phyloP scores from a whole-genome alignment of 345 rosid genomes.

The Rhodomyrtus tomentosa region DNA sequence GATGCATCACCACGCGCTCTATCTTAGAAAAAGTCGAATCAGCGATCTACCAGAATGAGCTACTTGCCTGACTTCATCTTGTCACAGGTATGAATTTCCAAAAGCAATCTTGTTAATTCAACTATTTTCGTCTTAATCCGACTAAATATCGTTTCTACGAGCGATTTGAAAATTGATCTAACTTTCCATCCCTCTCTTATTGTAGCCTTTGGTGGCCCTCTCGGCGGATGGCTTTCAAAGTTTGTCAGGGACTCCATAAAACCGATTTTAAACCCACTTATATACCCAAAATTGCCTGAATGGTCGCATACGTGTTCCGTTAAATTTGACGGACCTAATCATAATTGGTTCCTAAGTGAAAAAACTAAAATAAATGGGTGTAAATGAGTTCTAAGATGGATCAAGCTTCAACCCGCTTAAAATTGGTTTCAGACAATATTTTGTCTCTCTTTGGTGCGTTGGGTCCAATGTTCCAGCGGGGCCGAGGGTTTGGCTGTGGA shows the following conservation, averaged over 20 bases:
- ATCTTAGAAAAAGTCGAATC: neutral
- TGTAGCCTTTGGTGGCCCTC: neutral
- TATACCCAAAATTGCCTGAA: fast-evolving
- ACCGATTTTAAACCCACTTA: neutral
- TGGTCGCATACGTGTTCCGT: fast-evolving
- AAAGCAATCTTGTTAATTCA: neutral
- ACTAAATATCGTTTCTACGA: neutral
- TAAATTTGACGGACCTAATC: neutral
- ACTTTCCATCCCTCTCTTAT: neutral
- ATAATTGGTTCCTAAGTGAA: neutral
- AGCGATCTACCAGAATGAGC: neutral
- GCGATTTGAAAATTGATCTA: neutral
- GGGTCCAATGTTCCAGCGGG: neutral
- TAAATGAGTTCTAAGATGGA: neutral
- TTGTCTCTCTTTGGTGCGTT: neutral
- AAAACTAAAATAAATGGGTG: neutral
- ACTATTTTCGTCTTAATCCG: neutral
- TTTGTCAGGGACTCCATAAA: neutral
- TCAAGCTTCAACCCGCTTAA: neutral
- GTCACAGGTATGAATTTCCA: neutral
- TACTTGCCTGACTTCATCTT: neutral
- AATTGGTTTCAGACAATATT: neutral
- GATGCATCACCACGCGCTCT: neutral
- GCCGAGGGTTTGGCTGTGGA: too few relatives aligned
- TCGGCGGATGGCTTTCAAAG: fast-evolving